Conservation (phyloP, 2,329 filamentous ascomycete genomes). For the Fusarium floridanum region DNA sequence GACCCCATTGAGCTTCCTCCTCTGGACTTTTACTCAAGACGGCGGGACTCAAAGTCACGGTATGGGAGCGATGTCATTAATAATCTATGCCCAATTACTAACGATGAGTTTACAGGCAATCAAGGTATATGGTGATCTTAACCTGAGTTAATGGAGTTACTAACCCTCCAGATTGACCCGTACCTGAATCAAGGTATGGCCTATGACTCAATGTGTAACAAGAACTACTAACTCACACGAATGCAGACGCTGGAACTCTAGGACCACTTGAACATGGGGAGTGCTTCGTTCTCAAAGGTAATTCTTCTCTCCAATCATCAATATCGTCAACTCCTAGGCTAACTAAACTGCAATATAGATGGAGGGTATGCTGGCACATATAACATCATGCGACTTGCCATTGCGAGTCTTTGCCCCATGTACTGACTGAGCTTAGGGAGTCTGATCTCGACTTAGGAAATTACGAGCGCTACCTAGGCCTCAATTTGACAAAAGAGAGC, state of each 20-base stretch:
- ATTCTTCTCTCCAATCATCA: neutral
- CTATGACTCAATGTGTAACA: conserved; percentile 41
- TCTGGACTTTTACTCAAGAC: conserved; percentile 83
- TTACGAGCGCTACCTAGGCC: conserved; percentile 74
- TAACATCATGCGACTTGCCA: conserved; percentile 26
- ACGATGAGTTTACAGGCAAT: conserved; percentile 38
- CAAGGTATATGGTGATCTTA: neutral
- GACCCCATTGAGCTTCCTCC: conserved; percentile 29
- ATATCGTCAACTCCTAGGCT: neutral
- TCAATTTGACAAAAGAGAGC: conserved; percentile 84
- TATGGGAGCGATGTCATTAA: neutral
- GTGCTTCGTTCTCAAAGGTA: conserved; percentile 87
- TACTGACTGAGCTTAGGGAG: neutral
- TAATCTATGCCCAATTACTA: neutral
- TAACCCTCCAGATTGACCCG: conserved; percentile 60
- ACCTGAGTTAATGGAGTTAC: neutral
- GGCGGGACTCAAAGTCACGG: conserved; percentile 77
- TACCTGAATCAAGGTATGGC: conserved; percentile 57
- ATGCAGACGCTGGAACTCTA: conserved; percentile 14
- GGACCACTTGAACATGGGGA: conserved; percentile 77
- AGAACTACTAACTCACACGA: neutral
- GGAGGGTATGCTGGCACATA: conserved; percentile 35
- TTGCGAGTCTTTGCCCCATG: too few species aligned
- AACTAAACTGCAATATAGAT: neutral
- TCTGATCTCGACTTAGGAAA: conserved; percentile 62